phyloP scores from a whole-genome alignment of 345 rosid genomes.

The Eucalyptus virginea region DNA sequence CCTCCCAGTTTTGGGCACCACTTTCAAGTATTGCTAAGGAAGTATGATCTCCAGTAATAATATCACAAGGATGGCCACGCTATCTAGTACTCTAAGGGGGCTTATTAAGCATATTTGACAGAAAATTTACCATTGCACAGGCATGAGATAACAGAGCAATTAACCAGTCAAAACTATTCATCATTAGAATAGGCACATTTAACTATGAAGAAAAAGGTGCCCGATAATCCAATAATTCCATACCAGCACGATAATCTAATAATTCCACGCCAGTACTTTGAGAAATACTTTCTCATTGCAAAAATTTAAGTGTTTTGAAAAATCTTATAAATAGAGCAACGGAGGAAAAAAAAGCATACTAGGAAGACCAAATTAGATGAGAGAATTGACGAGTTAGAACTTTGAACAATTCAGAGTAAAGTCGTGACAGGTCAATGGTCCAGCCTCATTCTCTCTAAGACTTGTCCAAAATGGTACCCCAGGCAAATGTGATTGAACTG shows the following conservation, averaged over 20 bases:
- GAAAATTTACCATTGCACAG: background rate
- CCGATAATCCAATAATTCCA: background rate
- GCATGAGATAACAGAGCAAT: background rate
- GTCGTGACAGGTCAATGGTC: background rate
- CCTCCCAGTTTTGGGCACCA: background rate
- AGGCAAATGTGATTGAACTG: background rate
- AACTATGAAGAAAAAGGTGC: background rate
- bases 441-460: background rate
- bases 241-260: background rate
- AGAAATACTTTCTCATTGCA: background rate
- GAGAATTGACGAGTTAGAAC: no score
- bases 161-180: rapidly evolving
- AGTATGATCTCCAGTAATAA: no score
- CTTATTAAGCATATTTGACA: background rate
- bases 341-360: background rate
- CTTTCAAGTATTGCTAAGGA: background rate
- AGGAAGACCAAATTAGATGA: no score
- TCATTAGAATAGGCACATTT: background rate
- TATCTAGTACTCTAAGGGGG: background rate
- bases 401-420: no score
- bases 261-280: rapidly evolving
- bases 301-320: background rate
- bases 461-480: background rate
- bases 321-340: background rate
- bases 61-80: background rate